Conservation (phyloP, 2,329 filamentous ascomycete genomes). For the Alternaria alternata region DNA sequence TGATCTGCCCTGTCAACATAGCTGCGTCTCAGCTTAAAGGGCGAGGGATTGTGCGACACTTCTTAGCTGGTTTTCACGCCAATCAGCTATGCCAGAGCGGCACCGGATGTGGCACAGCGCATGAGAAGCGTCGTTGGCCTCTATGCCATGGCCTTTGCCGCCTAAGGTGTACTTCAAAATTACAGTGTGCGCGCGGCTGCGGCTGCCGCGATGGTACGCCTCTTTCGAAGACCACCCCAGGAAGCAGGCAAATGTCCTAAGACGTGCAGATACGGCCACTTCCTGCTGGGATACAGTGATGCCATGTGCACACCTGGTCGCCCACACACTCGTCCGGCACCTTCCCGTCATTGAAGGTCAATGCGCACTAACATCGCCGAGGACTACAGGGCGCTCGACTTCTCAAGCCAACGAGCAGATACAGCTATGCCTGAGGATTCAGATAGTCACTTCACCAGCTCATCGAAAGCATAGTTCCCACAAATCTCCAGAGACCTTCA, state of each 20-base stretch:
- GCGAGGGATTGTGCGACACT: conserved; percentile 8
- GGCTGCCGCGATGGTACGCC: not conserved
- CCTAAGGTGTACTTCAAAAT: not conserved
- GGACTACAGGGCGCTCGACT: not conserved
- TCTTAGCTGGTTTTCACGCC: not conserved
- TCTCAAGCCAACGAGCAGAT: not conserved
- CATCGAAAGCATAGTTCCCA: not conserved
- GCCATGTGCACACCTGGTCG: not conserved
- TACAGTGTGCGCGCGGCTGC: not conserved
- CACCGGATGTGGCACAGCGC: conserved; percentile 8
- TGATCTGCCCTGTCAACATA: not conserved
- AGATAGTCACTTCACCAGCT: not conserved
- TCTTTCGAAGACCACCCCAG: not conserved
- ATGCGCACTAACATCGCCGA: not conserved
- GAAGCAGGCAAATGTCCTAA: conserved; percentile 5
- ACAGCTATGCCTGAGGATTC: not conserved
- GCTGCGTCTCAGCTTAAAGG: conserved; percentile 4
- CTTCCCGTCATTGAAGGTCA: not conserved
- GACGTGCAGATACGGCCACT: not conserved
- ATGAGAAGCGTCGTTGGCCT: conserved; percentile 7
- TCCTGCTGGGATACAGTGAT: not conserved
- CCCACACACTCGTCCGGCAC: not conserved
- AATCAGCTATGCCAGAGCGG: conserved; percentile 5
- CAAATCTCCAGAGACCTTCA: not conserved
- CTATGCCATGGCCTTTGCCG: conserved; percentile 6